Evolutionary conservation across 2,329 filamentous ascomycete genomes (phyloP).

Genomic region (Penicillium verrucosum): DNA sequence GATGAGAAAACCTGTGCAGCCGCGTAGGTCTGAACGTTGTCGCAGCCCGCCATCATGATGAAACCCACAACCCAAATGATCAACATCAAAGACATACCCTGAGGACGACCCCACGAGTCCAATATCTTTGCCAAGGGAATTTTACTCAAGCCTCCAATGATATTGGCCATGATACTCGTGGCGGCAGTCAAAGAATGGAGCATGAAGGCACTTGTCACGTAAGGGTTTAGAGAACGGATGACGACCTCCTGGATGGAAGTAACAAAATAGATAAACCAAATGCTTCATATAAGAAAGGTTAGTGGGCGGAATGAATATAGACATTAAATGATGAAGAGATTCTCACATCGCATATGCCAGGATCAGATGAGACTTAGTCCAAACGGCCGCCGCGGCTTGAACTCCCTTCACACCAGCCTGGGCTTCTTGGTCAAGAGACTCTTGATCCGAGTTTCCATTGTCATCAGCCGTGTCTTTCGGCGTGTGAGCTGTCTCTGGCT

Average conservation of each 20-base stretch:
- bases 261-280: conserved; percentile 15
- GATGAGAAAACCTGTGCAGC: conserved; percentile 62
- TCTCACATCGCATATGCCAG: conserved; percentile 12
- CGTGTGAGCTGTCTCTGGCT: neutral
- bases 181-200: conserved; percentile 13
- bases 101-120: conserved; percentile 18
- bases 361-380: conserved; percentile 12
- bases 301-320: neutral
- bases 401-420: conserved; percentile 13
- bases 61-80: conserved; percentile 39
- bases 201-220: conserved; percentile 14
- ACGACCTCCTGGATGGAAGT: conserved; percentile 15
- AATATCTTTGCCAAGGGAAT: conserved; percentile 19
- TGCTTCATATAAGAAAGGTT: neutral
- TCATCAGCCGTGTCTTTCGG: neutral
- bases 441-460: neutral
- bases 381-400: conserved; percentile 7
- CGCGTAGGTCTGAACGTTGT: conserved; percentile 59
- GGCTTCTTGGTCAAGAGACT: conserved; percentile 10
- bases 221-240: conserved; percentile 13
- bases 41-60: conserved; percentile 61
- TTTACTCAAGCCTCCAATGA: conserved; percentile 10
- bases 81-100: conserved; percentile 10
- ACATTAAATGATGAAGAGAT: too few species aligned
- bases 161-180: conserved; percentile 10